A percentile compares a stretch with the other conserved stretches of the same genome.
These are phyloP conservation scores for Malassezia arunalokei DNA, from an alignment of 1,284 basidiomycete species.

Conservation along the genomic window DNA sequence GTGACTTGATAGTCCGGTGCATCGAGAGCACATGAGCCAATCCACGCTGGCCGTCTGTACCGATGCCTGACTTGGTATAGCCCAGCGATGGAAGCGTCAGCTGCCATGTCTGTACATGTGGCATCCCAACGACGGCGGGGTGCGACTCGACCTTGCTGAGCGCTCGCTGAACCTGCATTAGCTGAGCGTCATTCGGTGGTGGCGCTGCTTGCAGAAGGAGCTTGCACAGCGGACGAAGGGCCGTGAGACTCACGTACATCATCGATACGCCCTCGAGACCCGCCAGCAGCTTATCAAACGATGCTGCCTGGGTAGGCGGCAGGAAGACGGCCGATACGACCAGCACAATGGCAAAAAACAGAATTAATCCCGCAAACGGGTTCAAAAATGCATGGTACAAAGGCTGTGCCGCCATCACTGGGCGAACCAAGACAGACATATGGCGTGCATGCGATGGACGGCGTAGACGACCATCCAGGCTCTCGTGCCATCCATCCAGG, in stretches of 20 bases:
- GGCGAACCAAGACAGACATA: conserved; percentile 22
- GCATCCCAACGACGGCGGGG: conserved; percentile 28
- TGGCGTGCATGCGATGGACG: conserved; percentile 13
- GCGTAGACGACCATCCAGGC: conserved; percentile 8
- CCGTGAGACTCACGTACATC: conserved; percentile 38
- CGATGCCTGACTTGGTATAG: conserved; percentile 12
- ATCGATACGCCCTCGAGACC: conserved; percentile 37
- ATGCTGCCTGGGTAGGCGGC: conserved; percentile 35
- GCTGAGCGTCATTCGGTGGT: conserved; percentile 6
- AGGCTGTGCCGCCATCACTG: conserved; percentile 21
- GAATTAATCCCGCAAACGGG: conserved; percentile 38
- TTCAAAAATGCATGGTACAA: conserved; percentile 30
- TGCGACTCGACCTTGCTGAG: conserved; percentile 27
- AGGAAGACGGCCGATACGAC: conserved; percentile 29
- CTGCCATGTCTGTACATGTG: conserved; percentile 38
- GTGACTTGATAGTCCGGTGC: conserved; percentile 27
- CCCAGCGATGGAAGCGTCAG: conserved; percentile 36
- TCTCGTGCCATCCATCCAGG: conserved; percentile 20
- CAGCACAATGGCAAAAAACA: conserved; percentile 37
- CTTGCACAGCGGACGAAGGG: conserved; percentile 33
- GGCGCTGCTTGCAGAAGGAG: conserved; percentile 42
- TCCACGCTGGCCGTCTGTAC: conserved; percentile 18
- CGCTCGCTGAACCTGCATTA: conserved; percentile 24
- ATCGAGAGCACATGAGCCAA: conserved; percentile 18
- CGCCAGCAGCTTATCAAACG: conserved; percentile 43